Base-by-base conservation (phyloP, 257 asterid genomes). In the Gentiana straminea region DNA sequence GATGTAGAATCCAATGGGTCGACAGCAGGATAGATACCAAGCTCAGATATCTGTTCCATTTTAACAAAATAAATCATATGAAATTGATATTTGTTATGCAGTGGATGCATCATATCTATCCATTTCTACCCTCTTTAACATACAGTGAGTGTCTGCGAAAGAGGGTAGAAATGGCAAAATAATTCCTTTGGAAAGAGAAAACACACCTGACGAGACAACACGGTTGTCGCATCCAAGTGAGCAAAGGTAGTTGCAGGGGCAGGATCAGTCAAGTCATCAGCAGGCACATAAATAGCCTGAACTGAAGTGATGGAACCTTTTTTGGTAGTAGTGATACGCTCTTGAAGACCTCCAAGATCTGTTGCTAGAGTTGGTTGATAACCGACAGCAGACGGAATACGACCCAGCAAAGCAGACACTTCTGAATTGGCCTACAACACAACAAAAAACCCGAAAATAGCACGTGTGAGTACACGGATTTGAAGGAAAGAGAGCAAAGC, bases 221-320 rank as follows among this genome's bases (percentile, higher is more conserved):
- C 98, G 55, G 98, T 91, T 47, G 98, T 91, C 70, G 98, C 98
- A 66, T 91, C 98, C 94, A 91, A 91, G 80, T 91, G 98, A 75
- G 98, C 98, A 67, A 91, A 91, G 49, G 98, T 91, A 7, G 98
- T 91, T 55, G 98, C 98, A 59, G 98, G 98, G 47, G 98, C 98
- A 41, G 98, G 98, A 84, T 91, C 98, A 15, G 98, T 91, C 95
- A 91, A 84, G 76, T 91, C 98, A 72, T 91, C 98, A 75, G 98
- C 98, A 43, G 98, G 98, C 77, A 91, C 98, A 72, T 91, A 91
- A 56, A 91, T 91, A 68, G 98, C 98, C 68, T 91, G 98, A 63
- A 91, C 98, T 1, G 98, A 91, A 59, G 96, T 91, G 67, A 91
- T 91, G 56, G 98, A 91, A 38, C 98, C 98, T 65, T 91, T 91